Percentiles rank a stretch among this genome's conserved stretches.
Evolutionary conservation across 192 early-diverging fungal species (phyloP).

Genomic region (Coemansia sp.): DNA sequence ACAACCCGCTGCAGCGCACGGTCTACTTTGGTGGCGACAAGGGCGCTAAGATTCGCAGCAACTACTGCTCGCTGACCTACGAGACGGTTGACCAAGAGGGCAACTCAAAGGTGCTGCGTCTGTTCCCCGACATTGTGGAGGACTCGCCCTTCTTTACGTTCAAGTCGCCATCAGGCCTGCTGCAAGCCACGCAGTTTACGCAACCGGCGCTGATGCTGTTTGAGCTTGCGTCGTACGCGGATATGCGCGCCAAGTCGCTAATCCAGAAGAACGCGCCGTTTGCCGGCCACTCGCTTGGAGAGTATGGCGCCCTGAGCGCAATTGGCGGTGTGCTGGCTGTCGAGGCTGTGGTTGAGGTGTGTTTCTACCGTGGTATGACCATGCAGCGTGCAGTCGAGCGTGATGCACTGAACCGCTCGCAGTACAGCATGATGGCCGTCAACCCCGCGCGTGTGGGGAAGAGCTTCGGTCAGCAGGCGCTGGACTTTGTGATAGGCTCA

Average conservation of each 20-base stretch:
- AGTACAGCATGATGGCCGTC: constrained; percentile 95
- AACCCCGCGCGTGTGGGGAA: constrained; percentile 86
- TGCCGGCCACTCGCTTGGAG: constrained; percentile 94
- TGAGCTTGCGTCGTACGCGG: constrained; percentile 88
- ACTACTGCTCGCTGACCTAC: constrained; percentile 89
- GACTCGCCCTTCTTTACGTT: constrained; percentile 82
- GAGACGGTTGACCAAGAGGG: constrained; percentile 77
- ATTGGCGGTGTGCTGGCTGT: constrained; percentile 85
- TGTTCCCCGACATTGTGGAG: constrained; percentile 90
- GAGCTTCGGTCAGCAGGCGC: constrained; percentile 82
- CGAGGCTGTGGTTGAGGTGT: constrained; percentile 84
- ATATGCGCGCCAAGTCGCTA: constrained; percentile 85
- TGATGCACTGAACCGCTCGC: constrained; percentile 80
- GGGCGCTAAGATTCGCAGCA: constrained; percentile 38
- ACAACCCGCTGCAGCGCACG: constrained; percentile 54
- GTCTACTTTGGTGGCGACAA: constrained; percentile 57
- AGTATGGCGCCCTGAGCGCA: constrained; percentile 88
- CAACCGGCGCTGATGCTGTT: constrained; percentile 89
- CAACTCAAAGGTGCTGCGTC: constrained; percentile 69
- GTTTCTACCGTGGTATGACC: constrained; percentile 97
- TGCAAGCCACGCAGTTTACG: constrained; percentile 94
- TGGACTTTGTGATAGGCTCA: constrained; percentile 66
- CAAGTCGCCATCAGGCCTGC: constrained; percentile 80
- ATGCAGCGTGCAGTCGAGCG: constrained; percentile 94
- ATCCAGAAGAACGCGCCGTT: constrained; percentile 84